Evolutionary conservation across 192 early-diverging fungal species (phyloP), one percentile per base, ranked within the genome.

Genomic region (Backusella psychrophila): DNA sequence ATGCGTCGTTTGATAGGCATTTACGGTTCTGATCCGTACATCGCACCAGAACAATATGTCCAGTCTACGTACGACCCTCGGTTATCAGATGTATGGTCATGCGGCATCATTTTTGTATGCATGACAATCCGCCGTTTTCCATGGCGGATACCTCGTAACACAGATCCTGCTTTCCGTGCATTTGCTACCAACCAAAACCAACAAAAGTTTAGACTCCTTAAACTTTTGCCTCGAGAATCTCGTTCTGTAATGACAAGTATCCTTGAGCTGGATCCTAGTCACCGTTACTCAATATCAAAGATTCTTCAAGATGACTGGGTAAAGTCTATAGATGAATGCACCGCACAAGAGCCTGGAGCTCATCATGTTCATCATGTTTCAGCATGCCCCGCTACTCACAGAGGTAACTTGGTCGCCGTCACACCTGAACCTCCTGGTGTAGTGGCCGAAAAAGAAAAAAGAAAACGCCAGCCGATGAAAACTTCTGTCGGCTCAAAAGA

Each of bases 11-110:
- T 63, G 56, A 63, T 85, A 78, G 97, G 97, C 15, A 83, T 95
- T n/a, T 93, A 88, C 76, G 97, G 97, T 6, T 95, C 93, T 11
- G 96, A 96, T 52, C 97, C 97, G 7, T 99, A 98, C 85, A 99
- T 99, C 86, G 96, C 95, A 0, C 97, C 97, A 38, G 97, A 98
- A 78, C 86, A 89, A 26, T 92, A 94, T 75, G 78, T 77, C 29
- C 85, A 87, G 6, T 80, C 84, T 26, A 90, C 89, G 39, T 96
- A 99, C 79, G 94, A 96, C 74, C 90, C 92, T 26, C 91, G 94
- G 69, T 79, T 85, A 14, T 91, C 95, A 2, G 97, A 99, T 84
- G 83, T 99, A 34, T 99, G 97, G 97, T 91, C 93, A 14, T 75
- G 90, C 35, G 97, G 95, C 38, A 95, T 99, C 71, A 97, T 97